A percentile compares a stretch with the other conserved stretches of the same genome.
These are phyloP conservation scores for Chlorella sp. DNA, from an alignment of 139 green algal species.

Conservation along the genomic window DNA sequence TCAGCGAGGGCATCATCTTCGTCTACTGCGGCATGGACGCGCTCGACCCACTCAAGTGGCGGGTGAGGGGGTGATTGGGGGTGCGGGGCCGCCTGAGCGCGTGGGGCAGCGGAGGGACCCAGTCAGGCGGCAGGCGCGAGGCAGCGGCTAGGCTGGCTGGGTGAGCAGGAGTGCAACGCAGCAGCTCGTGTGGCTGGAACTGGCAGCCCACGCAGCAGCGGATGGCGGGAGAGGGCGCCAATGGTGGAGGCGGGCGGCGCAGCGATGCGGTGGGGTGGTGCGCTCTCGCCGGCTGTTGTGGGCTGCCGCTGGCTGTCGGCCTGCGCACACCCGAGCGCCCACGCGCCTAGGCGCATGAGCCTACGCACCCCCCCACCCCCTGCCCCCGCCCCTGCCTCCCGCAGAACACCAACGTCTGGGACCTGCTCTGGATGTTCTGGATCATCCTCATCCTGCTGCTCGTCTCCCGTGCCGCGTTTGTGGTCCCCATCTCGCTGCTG, in stretches of 20 bases:
- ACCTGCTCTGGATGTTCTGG: slow-evolving; percentile 64
- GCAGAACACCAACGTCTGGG: slow-evolving; percentile 48
- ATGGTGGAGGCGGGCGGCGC: too few species aligned
- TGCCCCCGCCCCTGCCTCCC: background rate
- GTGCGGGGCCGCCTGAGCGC: background rate
- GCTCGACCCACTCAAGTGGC: slow-evolving; percentile 79
- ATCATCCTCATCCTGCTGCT: slow-evolving; percentile 64
- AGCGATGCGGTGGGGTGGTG: too few species aligned
- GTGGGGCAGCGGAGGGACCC: background rate
- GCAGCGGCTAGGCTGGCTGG: too few species aligned
- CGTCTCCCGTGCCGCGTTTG: slow-evolving; percentile 51
- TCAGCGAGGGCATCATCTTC: slow-evolving; percentile 83
- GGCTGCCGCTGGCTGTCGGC: too few species aligned
- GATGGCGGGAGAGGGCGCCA: too few species aligned
- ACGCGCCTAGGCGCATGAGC: too few species aligned
- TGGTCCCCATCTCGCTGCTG: slow-evolving; percentile 53
- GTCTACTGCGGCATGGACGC: slow-evolving; percentile 84
- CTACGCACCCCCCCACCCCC: background rate
- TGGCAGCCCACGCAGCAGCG: too few species aligned
- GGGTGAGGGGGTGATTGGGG: slow-evolving; percentile 29
- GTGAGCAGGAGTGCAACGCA: too few species aligned
- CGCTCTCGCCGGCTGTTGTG: too few species aligned
- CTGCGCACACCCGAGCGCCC: too few species aligned
- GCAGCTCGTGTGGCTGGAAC: too few species aligned
- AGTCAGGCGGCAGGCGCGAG: too few species aligned